phyloP scores from a whole-genome alignment of 352 stramenopile species.

The Phytophthora vignae region DNA sequence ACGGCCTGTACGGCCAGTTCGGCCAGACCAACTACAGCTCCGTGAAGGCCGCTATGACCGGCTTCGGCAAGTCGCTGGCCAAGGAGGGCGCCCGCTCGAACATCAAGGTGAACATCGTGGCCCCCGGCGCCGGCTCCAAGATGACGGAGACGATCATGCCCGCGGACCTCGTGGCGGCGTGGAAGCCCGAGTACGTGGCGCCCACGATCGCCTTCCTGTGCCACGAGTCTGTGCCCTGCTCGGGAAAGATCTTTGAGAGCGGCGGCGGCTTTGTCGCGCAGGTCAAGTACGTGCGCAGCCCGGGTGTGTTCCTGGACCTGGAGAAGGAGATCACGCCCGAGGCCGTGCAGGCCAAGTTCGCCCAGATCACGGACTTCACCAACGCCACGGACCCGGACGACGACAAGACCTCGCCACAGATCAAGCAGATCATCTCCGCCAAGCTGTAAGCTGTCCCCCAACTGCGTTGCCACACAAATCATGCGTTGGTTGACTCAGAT shows the following conservation, averaged over 20 bases:
- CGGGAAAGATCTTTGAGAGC: slow-evolving; percentile 86
- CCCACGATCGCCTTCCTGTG: slow-evolving; percentile 88
- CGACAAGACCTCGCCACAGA: slow-evolving; percentile 78
- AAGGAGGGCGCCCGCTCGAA: slow-evolving; percentile 84
- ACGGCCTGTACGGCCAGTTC: slow-evolving; percentile 92
- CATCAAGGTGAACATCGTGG: slow-evolving; percentile 92
- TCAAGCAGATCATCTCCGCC: slow-evolving; percentile 80
- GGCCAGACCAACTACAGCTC: slow-evolving; percentile 93
- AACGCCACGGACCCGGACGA: slow-evolving; percentile 79
- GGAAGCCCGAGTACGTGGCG: slow-evolving; percentile 91
- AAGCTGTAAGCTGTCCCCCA: slow-evolving; percentile 63
- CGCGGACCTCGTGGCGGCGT: slow-evolving; percentile 79
- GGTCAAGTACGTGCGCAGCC: slow-evolving; percentile 83
- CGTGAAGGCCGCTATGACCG: slow-evolving; percentile 93
- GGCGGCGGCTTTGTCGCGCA: slow-evolving; percentile 85
- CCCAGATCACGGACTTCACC: slow-evolving; percentile 80
- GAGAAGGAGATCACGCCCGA: slow-evolving; percentile 79
- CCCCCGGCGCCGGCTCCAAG: slow-evolving; percentile 83
- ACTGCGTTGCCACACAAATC: not conserved
- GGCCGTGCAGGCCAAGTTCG: slow-evolving; percentile 79
- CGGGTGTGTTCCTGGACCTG: slow-evolving; percentile 75
- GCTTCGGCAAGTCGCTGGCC: slow-evolving; percentile 92
- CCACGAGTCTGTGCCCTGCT: slow-evolving; percentile 82
- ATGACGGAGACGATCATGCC: slow-evolving; percentile 91
- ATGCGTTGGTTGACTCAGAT: slow-evolving; percentile 6